Evolutionary conservation across 2,329 filamentous ascomycete species (phyloP).

Genomic region (Fusarium sterilihyphosum): DNA sequence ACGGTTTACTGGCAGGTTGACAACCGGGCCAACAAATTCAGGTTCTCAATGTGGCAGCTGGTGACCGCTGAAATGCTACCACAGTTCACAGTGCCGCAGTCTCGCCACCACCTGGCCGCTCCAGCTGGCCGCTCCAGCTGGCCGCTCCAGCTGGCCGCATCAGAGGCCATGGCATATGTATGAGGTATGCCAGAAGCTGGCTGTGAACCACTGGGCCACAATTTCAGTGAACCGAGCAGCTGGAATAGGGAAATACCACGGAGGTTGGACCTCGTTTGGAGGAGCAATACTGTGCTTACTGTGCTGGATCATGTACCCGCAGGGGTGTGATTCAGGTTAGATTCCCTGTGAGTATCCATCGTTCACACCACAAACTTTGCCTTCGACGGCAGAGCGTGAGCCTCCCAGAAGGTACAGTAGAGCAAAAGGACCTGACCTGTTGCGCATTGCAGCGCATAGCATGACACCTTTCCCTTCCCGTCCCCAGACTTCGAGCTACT

Average conservation of each 20-base stretch:
- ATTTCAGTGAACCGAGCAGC: conserved; percentile 23
- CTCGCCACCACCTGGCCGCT: conserved; percentile 21
- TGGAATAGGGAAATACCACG: conserved; percentile 39
- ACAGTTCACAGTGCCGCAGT: conserved; percentile 16
- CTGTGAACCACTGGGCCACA: not conserved
- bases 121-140: conserved; percentile 15
- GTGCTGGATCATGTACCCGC: conserved; percentile 16
- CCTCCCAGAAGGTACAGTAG: not conserved
- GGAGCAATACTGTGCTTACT: conserved; percentile 24
- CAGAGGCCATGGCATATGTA: not conserved
- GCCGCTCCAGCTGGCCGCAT: conserved; percentile 13
- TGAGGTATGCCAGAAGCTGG: not conserved
- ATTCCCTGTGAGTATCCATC: conserved; percentile 28
- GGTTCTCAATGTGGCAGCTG: conserved; percentile 23
- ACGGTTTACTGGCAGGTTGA: conserved; percentile 6
- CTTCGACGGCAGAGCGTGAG: conserved; percentile 11
- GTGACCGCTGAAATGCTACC: conserved; percentile 16
- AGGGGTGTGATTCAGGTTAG: conserved; percentile 31
- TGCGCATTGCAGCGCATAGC: not conserved
- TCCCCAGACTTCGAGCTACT: conserved; percentile 35
- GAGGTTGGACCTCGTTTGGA: conserved; percentile 29
- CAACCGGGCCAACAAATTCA: conserved; percentile 6
- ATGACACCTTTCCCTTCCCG: conserved; percentile 39
- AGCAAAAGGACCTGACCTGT: conserved; percentile 31
- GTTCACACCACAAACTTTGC: conserved; percentile 17